These are phyloP conservation scores for Ploettnerulaceae sp. DNA, from an alignment of 2,329 filamentous ascomycete species.

Conservation along the genomic window DNA sequence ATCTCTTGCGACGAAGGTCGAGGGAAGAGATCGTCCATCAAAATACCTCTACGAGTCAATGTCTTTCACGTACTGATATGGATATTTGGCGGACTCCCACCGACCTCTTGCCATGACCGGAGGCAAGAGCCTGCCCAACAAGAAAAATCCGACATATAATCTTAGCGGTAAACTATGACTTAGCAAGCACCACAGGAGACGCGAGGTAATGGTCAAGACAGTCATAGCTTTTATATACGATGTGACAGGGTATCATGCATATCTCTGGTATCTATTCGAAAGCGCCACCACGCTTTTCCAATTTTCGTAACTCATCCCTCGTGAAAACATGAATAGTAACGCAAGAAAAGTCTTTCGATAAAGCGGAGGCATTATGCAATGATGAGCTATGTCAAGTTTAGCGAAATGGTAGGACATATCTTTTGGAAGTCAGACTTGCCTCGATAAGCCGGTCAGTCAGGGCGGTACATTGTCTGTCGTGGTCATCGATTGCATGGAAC, in stretches of 20 bases:
- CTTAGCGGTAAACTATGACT: no score
- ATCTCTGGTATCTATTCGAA: conserved; percentile 6
- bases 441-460: conserved; percentile 25
- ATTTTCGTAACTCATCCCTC: conserved; percentile 17
- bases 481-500: conserved; percentile 31
- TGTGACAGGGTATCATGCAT: conserved; percentile 22
- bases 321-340: conserved; percentile 7
- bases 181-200: no score
- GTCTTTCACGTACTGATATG: no score
- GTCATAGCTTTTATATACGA: neutral
- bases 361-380: conserved; percentile 16
- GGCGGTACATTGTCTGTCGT: conserved; percentile 31
- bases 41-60: no score
- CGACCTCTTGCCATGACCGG: no score
- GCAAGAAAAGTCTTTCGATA: neutral
- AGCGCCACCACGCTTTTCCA: conserved; percentile 10
- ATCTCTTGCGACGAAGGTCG: no score
- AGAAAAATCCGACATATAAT: no score
- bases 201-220: no score
- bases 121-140: no score
- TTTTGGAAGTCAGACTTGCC: conserved; percentile 6
- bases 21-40: no score
- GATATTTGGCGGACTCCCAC: no score
- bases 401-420: neutral
- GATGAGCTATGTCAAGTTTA: conserved; percentile 18